These are phyloP conservation scores for Farysia itapuensis DNA, from an alignment of 1,284 basidiomycete species.

Conservation along the genomic window DNA sequence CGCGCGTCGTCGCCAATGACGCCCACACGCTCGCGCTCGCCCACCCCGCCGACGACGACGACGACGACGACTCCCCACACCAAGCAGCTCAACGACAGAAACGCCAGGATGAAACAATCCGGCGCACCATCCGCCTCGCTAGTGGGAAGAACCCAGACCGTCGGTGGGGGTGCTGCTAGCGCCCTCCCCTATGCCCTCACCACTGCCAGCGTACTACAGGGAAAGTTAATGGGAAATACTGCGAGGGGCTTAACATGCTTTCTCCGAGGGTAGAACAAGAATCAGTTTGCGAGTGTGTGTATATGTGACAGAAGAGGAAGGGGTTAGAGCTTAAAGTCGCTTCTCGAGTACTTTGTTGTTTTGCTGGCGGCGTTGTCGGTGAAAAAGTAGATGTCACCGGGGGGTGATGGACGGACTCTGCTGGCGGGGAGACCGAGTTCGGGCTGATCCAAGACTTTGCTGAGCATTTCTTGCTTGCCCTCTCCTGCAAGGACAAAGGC, in stretches of 20 bases:
- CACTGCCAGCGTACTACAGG: too few relatives aligned
- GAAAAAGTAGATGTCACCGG: slow-evolving; percentile 65
- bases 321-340: slow-evolving; percentile 48
- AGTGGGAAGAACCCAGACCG: slow-evolving; percentile 13
- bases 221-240: too few relatives aligned
- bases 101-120: slow-evolving; percentile 9
- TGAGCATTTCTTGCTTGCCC: slow-evolving; percentile 78
- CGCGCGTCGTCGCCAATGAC: slow-evolving; percentile 13
- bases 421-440: slow-evolving; percentile 80
- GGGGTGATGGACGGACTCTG: slow-evolving; percentile 75
- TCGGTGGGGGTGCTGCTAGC: slow-evolving; percentile 9
- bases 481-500: slow-evolving; percentile 85
- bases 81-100: slow-evolving; percentile 1
- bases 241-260: too few relatives aligned
- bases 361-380: slow-evolving; percentile 50
- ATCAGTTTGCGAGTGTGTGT: too few relatives aligned
- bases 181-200: too few relatives aligned
- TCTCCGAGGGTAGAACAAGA: too few relatives aligned
- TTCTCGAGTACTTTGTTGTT: slow-evolving; percentile 38
- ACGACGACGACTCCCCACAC: neutral
- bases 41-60: neutral
- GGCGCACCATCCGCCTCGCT: slow-evolving; percentile 26
- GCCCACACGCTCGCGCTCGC: slow-evolving; percentile 4
- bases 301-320: too few relatives aligned
- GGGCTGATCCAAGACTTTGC: slow-evolving; percentile 75